Conservation (phyloP, 352 stramenopile species). For the Globisporangium spinosum region DNA sequence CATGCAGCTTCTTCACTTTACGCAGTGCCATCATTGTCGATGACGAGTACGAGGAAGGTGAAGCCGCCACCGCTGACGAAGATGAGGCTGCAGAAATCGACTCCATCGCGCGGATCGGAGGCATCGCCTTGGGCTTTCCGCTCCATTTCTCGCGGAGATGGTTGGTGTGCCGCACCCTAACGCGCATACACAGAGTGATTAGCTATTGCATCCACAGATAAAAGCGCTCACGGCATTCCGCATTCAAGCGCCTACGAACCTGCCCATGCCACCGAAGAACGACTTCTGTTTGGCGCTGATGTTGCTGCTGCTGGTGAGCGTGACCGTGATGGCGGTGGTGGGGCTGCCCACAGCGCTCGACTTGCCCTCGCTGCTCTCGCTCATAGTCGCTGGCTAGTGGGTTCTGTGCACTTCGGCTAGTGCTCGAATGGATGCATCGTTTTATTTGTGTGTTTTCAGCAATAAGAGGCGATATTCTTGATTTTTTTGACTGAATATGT, state of each 20-base stretch:
- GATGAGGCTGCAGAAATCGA: neutral
- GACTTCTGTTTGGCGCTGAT: constrained; percentile 32
- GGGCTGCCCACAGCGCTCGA: constrained; percentile 9
- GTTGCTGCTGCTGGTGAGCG: constrained; percentile 12
- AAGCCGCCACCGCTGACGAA: neutral
- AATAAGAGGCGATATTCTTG: no score
- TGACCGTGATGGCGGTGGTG: constrained; percentile 1
- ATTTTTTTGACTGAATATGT: no score
- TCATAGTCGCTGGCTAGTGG: constrained; percentile 22
- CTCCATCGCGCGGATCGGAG: constrained; percentile 5
- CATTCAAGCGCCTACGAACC: constrained; percentile 10
- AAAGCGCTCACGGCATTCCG: no score
- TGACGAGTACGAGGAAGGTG: constrained; percentile 17
- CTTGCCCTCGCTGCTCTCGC: constrained; percentile 40
- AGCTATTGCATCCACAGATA: no score
- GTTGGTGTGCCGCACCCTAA: constrained; percentile 52
- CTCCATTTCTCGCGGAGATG: constrained; percentile 53
- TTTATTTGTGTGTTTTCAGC: no score
- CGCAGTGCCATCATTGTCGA: constrained; percentile 8
- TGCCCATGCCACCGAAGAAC: constrained; percentile 46
- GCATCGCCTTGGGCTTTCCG: constrained; percentile 17
- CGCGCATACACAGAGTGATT: neutral
- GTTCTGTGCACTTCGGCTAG: neutral
- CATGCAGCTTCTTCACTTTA: constrained; percentile 23
- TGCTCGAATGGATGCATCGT: neutral